Evolutionary conservation across 2,329 filamentous ascomycete species (phyloP).

Genomic region (Trichoderma harzianum): DNA sequence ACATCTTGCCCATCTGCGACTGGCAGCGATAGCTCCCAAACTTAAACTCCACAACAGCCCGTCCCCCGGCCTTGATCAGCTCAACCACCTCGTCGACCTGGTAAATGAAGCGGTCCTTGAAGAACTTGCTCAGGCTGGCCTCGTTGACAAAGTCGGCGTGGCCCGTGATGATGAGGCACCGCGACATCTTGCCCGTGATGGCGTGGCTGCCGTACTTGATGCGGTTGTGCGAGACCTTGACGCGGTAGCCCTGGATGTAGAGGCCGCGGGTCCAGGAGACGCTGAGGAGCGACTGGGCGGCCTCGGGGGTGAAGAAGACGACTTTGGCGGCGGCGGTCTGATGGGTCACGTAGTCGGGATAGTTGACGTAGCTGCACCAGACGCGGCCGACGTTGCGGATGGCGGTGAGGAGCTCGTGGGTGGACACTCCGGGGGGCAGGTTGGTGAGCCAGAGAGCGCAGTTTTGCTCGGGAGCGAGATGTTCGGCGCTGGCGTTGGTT

Average conservation of each 20-base stretch:
- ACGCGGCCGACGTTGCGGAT: slow-evolving; percentile 49
- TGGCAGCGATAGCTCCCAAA: slow-evolving; percentile 57
- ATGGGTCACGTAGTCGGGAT: slow-evolving; percentile 37
- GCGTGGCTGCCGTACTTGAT: slow-evolving; percentile 38
- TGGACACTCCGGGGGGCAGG: slow-evolving; percentile 43
- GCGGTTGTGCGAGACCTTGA: slow-evolving; percentile 46
- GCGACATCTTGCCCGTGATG: slow-evolving; percentile 34
- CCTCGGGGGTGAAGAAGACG: slow-evolving; percentile 44
- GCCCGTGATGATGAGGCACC: slow-evolving; percentile 51
- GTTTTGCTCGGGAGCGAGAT: slow-evolving; percentile 37
- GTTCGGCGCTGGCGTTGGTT: slow-evolving; percentile 34
- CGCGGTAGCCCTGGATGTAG: slow-evolving; percentile 34
- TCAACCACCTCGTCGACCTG: slow-evolving; percentile 44
- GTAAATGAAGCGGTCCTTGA: slow-evolving; percentile 43
- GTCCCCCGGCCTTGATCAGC: slow-evolving; percentile 27
- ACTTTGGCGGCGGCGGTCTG: slow-evolving; percentile 46
- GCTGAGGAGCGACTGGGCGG: slow-evolving; percentile 35
- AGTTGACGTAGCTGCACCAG: slow-evolving; percentile 51
- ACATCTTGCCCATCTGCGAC: slow-evolving; percentile 46
- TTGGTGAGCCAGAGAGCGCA: slow-evolving; percentile 53
- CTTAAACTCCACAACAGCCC: slow-evolving; percentile 45
- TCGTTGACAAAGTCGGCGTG: slow-evolving; percentile 43
- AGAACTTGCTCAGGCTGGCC: slow-evolving; percentile 37
- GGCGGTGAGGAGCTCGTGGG: slow-evolving; percentile 41
- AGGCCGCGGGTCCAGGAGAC: slow-evolving; percentile 31